Evolutionary conservation across 805 yeast genomes (phyloP).

Genomic region (Yamadazyma sp.): DNA sequence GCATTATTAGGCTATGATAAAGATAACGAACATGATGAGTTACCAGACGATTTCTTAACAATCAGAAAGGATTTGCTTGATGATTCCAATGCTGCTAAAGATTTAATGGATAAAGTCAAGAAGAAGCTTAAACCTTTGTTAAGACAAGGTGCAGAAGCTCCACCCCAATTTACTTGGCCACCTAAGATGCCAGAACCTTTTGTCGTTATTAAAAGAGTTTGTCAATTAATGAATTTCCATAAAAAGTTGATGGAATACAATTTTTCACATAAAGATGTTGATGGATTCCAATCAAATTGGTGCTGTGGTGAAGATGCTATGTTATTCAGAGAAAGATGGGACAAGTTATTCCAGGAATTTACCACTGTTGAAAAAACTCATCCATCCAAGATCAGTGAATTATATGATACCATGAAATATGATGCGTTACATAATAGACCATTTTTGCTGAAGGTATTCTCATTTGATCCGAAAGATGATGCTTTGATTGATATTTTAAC

Average conservation of each 20-base stretch:
- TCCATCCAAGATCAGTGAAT: conserved; percentile 93
- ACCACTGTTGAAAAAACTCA: conserved; percentile 92
- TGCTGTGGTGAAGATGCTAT: conserved; percentile 95
- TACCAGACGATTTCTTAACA: conserved; percentile 75
- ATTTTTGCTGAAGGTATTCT: conserved; percentile 78
- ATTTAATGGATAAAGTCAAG: conserved; percentile 94
- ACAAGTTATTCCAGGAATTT: conserved; percentile 89
- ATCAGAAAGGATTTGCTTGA: conserved; percentile 89
- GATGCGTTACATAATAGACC: conserved; percentile 95
- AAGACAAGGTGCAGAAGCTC: conserved; percentile 95
- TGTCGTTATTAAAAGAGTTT: conserved; percentile 88
- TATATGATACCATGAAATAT: conserved; percentile 97
- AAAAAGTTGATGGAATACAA: conserved; percentile 79
- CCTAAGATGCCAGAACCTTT: conserved; percentile 97
- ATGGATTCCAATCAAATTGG: conserved; percentile 76
- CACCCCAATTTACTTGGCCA: conserved; percentile 98
- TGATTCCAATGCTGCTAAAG: conserved; percentile 97
- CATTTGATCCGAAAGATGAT: conserved; percentile 51
- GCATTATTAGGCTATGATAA: conserved; percentile 70
- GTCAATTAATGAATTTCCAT: conserved; percentile 92
- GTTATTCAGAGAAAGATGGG: conserved; percentile 95
- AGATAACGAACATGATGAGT: conserved; percentile 28
- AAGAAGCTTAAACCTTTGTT: conserved; percentile 91
- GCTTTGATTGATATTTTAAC: conserved; percentile 31
- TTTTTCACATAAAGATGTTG: conserved; percentile 63